Conservation (phyloP, 163 green algal species). For the Prototheca wickerhamii region DNA sequence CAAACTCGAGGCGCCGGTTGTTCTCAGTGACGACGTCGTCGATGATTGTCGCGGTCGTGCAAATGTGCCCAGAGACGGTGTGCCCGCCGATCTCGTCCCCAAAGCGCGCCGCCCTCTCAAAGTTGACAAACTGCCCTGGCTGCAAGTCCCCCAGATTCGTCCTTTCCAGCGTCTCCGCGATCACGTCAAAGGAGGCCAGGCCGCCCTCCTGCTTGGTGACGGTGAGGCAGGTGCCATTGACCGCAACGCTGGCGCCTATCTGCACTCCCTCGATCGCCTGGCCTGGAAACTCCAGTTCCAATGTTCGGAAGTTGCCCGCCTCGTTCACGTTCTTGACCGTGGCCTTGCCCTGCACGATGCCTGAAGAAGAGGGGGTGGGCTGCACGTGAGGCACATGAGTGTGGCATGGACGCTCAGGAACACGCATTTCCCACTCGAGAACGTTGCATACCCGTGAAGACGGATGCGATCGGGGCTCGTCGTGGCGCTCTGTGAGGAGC, state of each 20-base stretch:
- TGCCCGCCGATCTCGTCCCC: constrained; percentile 97
- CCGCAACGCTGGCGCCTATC: constrained; percentile 83
- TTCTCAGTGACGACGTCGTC: constrained; percentile 53
- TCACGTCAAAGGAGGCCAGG: constrained; percentile 73
- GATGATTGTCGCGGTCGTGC: constrained; percentile 63
- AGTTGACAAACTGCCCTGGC: constrained; percentile 77
- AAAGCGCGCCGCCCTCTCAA: constrained; percentile 77
- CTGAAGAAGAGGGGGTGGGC: constrained; percentile 13
- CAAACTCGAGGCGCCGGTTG: constrained; percentile 61
- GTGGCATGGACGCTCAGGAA: too few relatives aligned
- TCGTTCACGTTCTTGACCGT: constrained; percentile 25
- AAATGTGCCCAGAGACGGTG: constrained; percentile 84
- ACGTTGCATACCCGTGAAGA: too few relatives aligned
- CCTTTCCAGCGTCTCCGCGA: constrained; percentile 79
- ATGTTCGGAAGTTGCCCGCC: not conserved
- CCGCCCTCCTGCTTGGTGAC: constrained; percentile 40
- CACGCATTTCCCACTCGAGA: too few relatives aligned
- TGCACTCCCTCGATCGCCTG: constrained; percentile 41
- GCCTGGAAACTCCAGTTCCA: constrained; percentile 47
- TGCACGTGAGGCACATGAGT: not conserved
- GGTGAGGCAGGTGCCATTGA: constrained; percentile 98
- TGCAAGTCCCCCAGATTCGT: constrained; percentile 81
- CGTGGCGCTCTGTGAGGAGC: too few relatives aligned
- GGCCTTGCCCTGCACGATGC: constrained; percentile 60
- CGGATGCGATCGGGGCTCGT: too few relatives aligned